Base-by-base conservation (phyloP, 371 early-diverging fungal species). In the Mortierella sp. region DNA sequence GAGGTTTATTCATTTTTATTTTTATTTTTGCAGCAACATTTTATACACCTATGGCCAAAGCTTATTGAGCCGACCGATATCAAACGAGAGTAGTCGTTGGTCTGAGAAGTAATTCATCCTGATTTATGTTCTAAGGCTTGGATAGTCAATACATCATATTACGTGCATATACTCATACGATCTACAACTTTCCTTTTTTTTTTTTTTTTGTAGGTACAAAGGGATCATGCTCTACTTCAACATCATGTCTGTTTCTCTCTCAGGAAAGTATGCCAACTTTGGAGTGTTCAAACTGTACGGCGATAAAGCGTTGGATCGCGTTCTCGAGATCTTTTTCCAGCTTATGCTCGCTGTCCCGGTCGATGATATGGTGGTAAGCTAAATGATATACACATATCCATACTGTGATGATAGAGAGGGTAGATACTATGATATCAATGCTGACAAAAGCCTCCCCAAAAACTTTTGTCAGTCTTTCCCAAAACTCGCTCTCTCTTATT, bases 241-340 rank as follows among this genome's bases (percentile, higher is more conserved):
- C 55, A 95, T 95, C 40, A 75, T 96, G 68, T 86, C 88, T 18
- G 89, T 89, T 10, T 89, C 94, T 30, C 81, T 96, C 3, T 87
- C 90, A 12, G 97, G 97, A 47, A 89, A 92, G 62, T 97, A 97
- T 75, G 93, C 95, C 67, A 95, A 94, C 62, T 95, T 97, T 87
- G 97, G 97, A 3, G 95, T 97, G n/a, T 95, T 97, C 84, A 92
- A 90, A 73, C 86, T 97, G 32, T 97, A 97, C 75, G 92, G 93
- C 64, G 97, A 97, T 77, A 90, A 90, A n/a, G 92, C 96, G 2
- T 87, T 96, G 57, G 92, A 91, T 37, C 87, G 91, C 12, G 93
- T 94, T 8, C 86, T 95, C 40, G 85, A 87, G 8, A 87, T 92
- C 45, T 84, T 90, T 59, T 92, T 94, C 65, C 90, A 92, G 73